Percentiles rank a stretch among this genome's conserved stretches.
phyloP scores from a whole-genome alignment of 257 asterid species.

The Scutellaria barbata region DNA sequence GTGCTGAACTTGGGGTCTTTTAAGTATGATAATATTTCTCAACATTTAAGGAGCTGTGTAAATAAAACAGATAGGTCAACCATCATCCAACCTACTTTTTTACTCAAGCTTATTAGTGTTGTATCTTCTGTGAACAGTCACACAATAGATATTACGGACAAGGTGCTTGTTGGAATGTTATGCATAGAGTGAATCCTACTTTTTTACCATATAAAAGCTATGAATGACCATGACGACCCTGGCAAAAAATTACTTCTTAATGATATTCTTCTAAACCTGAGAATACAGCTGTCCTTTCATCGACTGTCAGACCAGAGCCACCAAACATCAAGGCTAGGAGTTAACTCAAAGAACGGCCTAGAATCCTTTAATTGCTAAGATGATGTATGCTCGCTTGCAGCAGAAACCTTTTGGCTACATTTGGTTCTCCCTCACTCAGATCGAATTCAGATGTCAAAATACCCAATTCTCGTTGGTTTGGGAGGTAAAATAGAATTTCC shows the following conservation, averaged over 20 bases:
- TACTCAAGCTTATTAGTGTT: not conserved
- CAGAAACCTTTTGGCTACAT: not conserved
- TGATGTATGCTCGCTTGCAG: not conserved
- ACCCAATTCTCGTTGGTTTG: no score
- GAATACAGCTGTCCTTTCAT: not conserved
- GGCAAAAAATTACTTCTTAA: not conserved
- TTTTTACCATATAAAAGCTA: not conserved
- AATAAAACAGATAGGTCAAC: not conserved
- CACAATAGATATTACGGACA: not conserved
- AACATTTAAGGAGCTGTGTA: slow-evolving; percentile 14
- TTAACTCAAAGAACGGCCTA: not conserved
- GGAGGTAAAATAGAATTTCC: no score
- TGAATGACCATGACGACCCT: not conserved
- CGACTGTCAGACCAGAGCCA: not conserved
- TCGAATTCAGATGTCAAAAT: no score
- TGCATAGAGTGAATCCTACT: not conserved
- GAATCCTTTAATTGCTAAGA: not conserved
- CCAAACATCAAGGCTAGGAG: not conserved
- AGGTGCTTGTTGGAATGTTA: not conserved
- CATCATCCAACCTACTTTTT: not conserved
- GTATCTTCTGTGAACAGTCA: not conserved
- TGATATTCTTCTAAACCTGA: not conserved
- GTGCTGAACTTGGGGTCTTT: not conserved
- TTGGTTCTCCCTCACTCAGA: no score
- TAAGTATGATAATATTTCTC: not conserved